Evolutionary conservation across 2,329 filamentous ascomycete genomes (phyloP), one percentile per base, ranked within the genome.

Genomic region (Colletotrichum sp.): DNA sequence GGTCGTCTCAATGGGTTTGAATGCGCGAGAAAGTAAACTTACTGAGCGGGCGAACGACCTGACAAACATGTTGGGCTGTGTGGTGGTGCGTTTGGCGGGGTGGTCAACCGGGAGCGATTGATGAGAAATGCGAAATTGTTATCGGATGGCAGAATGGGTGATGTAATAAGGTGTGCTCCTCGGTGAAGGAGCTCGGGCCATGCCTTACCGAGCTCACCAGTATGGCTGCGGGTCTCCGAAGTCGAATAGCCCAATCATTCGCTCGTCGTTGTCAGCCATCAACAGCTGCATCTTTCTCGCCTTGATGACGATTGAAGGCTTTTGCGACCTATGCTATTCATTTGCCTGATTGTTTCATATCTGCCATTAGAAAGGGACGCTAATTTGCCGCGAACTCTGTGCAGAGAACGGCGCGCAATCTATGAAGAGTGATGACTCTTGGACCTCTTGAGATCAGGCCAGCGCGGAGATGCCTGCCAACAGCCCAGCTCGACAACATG

Each of bases 11-110:
- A 18, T n/a, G 6, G 6, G 7, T 7, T 5, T 5, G 2, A 7
- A 28, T 6, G 7, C 21, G 18, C 4, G 2, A 30, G 12, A 15
- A 6, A 16, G 9, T 2, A 1, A 3, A 60, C 73, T 7, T 66
- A 76, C 73, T 62, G 73, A 76, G 73, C 73, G 73, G 70, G 65
- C 32, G 64, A 76, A 65, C 30, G 73, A 69, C 64, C 73, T 73
- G 36, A 65, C 72, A 30, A 76, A 69, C 73, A 76, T 76, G 3
- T 16, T 73, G 70, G 67, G 44, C 59, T 65, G 21, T 69, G 13
- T 21, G 28, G 59, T 59, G 57, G 55, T 72, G 26, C n/a, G 69
- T 73, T 52, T 49, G 70, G 32, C 30, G 6, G 34, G n/a, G 55
- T 39, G 63, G 63, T 69, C 70, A 64, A 67, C 62, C 26, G 44